Percentiles rank a stretch among this genome's conserved stretches.
phyloP scores from a whole-genome alignment of 2,329 filamentous ascomycete species.

The Colletotrichum spaethianum region DNA sequence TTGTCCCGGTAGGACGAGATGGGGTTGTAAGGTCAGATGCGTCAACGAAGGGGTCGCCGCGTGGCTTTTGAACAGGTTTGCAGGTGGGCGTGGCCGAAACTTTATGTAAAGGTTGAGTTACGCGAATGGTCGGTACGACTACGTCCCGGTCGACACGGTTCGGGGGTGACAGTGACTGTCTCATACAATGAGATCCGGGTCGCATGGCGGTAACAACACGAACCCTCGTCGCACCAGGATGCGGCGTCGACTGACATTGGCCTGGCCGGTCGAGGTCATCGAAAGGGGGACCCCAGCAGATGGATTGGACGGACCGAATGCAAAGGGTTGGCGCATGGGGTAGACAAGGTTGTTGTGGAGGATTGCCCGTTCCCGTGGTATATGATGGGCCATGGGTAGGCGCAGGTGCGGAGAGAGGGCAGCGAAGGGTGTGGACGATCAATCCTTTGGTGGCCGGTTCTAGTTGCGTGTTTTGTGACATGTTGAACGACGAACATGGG shows the following conservation, averaged over 20 bases:
- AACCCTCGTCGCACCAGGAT: conserved; percentile 25
- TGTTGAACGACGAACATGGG: background rate
- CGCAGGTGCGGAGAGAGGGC: conserved; percentile 18
- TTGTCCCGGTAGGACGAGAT: conserved; percentile 3
- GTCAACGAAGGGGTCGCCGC: conserved; percentile 6
- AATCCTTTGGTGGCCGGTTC: conserved; percentile 1
- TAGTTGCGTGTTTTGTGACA: background rate
- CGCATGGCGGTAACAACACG: conserved; percentile 14
- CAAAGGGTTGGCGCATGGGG: conserved; percentile 38
- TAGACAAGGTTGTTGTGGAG: conserved; percentile 36
- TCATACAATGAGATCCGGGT: conserved; percentile 20
- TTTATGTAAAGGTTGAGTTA: conserved; percentile 23
- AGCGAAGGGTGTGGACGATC: conserved; percentile 19
- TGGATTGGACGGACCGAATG: conserved; percentile 38
- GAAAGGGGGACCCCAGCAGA: conserved; percentile 11
- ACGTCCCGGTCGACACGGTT: conserved; percentile 2
- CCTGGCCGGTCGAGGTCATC: conserved; percentile 6
- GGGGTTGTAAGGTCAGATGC: background rate
- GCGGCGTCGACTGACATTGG: conserved; percentile 34
- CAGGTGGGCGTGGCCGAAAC: conserved; percentile 12
- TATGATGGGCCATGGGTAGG: conserved; percentile 20
- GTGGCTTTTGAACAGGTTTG: background rate
- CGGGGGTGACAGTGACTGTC: conserved; percentile 9
- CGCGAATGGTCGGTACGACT: background rate
- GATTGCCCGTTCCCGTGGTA: conserved; percentile 29